Evolutionary conservation across 805 yeast genomes (phyloP).

Genomic region (Wickerhamomyces mucosus): DNA sequence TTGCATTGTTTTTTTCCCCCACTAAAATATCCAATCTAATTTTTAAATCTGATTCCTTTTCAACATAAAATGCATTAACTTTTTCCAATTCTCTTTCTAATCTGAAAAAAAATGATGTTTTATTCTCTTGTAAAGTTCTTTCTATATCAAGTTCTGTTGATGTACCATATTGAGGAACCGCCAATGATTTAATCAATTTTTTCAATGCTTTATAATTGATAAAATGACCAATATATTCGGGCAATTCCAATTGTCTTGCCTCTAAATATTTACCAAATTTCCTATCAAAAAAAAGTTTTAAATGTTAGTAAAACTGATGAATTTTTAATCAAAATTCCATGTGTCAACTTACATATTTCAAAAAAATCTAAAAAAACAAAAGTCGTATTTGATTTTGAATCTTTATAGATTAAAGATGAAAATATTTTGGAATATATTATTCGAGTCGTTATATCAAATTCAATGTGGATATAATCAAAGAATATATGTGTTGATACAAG

Average conservation of each 20-base stretch:
- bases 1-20: conserved; percentile 53
- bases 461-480: no score
- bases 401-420: no score
- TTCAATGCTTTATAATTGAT: conserved; percentile 91
- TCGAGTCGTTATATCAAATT: no score
- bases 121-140: conserved; percentile 70
- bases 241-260: conserved; percentile 86
- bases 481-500: no score
- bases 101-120: conserved; percentile 78
- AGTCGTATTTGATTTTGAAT: no score
- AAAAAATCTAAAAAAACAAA: no score
- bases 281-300: conserved; percentile 36
- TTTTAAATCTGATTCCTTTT: conserved; percentile 82
- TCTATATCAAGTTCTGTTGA: conserved; percentile 26
- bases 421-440: no score
- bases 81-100: conserved; percentile 93
- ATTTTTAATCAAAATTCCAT: no score
- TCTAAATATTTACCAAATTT: conserved; percentile 95
- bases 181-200: conserved; percentile 80
- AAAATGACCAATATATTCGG: conserved; percentile 90
- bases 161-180: conserved; percentile 28
- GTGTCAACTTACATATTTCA: no score
- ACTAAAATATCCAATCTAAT: conserved; percentile 68
- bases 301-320: no score
- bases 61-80: conserved; percentile 85